Conservation (phyloP, 106 monocot species). For the Posidonia australis region DNA sequence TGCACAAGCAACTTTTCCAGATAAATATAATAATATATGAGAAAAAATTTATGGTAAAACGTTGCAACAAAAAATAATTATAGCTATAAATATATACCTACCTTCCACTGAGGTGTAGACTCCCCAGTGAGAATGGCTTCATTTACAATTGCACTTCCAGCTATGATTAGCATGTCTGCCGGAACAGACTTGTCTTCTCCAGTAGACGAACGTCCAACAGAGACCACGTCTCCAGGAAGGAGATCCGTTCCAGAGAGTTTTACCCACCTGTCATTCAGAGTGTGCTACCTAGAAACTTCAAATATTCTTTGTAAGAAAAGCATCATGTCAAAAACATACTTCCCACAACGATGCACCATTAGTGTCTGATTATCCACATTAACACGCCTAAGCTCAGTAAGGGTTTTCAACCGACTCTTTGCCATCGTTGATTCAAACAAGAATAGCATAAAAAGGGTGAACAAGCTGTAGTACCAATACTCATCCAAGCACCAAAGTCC, state of each 20-base stretch:
- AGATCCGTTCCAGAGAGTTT: slow-evolving; percentile 90
- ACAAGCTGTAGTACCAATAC: slow-evolving; percentile 98
- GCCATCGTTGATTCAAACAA: slow-evolving; percentile 99
- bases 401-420: slow-evolving; percentile 83
- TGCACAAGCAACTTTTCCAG: not conserved
- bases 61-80: not conserved
- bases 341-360: slow-evolving; percentile 81
- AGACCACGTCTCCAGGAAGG: slow-evolving; percentile 95
- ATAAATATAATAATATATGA: not conserved
- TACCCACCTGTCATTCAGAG: slow-evolving; percentile 62
- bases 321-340: slow-evolving; percentile 28
- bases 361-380: slow-evolving; percentile 81
- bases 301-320: not conserved
- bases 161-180: slow-evolving; percentile 88
- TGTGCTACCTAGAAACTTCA: not conserved
- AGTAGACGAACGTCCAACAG: slow-evolving; percentile 64
- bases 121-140: slow-evolving; percentile 99
- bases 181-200: slow-evolving; percentile 93
- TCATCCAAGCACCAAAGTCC: slow-evolving; percentile 98
- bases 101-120: slow-evolving; percentile 99
- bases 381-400: slow-evolving; percentile 96
- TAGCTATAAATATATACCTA: slow-evolving; percentile 13
- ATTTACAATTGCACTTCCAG: slow-evolving; percentile 91
- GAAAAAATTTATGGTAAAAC: not conserved
- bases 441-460: slow-evolving; percentile 96